phyloP scores from a whole-genome alignment of 768 basidiomycete genomes.

The Tricholoma hemisulphureum region DNA sequence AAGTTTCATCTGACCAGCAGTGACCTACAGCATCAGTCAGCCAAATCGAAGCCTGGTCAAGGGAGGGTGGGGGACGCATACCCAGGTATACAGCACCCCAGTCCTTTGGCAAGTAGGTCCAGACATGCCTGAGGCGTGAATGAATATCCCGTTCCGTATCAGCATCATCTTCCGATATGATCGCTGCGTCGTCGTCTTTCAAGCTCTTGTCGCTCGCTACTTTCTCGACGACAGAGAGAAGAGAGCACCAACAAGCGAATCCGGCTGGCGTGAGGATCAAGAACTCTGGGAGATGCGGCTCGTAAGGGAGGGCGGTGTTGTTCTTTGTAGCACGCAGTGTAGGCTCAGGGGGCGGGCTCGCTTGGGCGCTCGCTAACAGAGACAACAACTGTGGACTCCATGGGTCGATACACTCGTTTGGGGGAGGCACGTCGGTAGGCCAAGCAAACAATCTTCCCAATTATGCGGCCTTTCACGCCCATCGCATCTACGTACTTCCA shows the following conservation, averaged over 20 bases:
- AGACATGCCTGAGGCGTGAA: constrained; percentile 40
- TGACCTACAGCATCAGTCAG: constrained; percentile 47
- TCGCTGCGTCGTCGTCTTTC: constrained; percentile 32
- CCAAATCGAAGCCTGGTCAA: too few species aligned
- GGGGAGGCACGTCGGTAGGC: constrained; percentile 25
- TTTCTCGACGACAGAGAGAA: constrained; percentile 49
- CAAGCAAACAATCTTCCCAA: constrained; percentile 35
- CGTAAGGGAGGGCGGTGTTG: constrained; percentile 34
- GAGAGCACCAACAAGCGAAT: constrained; percentile 57
- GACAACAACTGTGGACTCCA: constrained; percentile 23
- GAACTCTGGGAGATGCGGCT: constrained; percentile 39
- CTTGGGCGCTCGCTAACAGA: constrained; percentile 1
- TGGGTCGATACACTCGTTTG: constrained; percentile 20
- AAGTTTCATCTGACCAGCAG: constrained; percentile 74
- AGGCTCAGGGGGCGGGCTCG: constrained; percentile 4
- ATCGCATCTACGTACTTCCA: constrained; percentile 59
- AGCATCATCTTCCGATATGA: constrained; percentile 78
- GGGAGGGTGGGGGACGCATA: constrained; percentile 23
- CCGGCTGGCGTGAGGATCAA: constrained; percentile 56
- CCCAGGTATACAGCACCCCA: constrained; percentile 80
- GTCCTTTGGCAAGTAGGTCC: constrained; percentile 50
- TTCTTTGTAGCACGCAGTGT: constrained; percentile 27
- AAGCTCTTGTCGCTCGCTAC: constrained; percentile 32
- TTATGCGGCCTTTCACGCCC: constrained; percentile 35
- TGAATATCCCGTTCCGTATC: constrained; percentile 70